Conservation (phyloP, 1,139 yeast species). For the Pichia sp. region DNA sequence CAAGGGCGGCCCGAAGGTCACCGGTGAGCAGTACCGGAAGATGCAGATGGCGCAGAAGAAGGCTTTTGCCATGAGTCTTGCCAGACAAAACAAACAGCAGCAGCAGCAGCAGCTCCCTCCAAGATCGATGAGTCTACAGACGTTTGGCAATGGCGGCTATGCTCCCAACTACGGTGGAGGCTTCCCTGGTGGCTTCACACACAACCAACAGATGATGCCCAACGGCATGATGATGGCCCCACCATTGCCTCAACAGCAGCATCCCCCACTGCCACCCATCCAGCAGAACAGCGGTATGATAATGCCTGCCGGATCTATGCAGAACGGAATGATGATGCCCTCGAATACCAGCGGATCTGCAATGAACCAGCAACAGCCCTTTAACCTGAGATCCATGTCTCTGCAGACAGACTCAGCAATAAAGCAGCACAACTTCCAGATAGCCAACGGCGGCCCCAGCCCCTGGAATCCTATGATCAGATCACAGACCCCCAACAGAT, state of each 20-base stretch:
- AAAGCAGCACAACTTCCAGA: background rate
- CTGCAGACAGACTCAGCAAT: constrained; percentile 17
- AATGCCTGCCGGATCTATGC: background rate
- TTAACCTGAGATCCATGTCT: constrained; percentile 32
- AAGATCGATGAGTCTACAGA: constrained; percentile 58
- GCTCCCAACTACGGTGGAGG: constrained; percentile 14
- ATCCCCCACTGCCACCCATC: constrained; percentile 24
- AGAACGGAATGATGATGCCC: constrained; percentile 1
- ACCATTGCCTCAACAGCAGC: background rate
- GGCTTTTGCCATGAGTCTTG: constrained; percentile 36
- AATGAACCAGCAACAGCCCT: background rate
- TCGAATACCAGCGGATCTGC: background rate
- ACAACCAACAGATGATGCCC: constrained; percentile 19
- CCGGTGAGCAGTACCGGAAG: constrained; percentile 61
- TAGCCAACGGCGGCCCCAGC: background rate
- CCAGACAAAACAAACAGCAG: constrained; percentile 13
- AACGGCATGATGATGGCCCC: constrained; percentile 4
- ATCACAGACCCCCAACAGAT: background rate
- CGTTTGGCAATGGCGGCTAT: constrained; percentile 16
- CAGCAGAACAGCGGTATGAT: constrained; percentile 17
- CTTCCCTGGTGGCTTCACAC: constrained; percentile 21
- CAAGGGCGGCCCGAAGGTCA: constrained; percentile 25
- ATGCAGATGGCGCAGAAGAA: constrained; percentile 68
- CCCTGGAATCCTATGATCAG: background rate
- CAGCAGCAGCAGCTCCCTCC: constrained; percentile 32